Evolutionary conservation across 805 yeast species (phyloP), one percentile per base, ranked within the genome.

Genomic region (Metschnikowia picachoensis): DNA sequence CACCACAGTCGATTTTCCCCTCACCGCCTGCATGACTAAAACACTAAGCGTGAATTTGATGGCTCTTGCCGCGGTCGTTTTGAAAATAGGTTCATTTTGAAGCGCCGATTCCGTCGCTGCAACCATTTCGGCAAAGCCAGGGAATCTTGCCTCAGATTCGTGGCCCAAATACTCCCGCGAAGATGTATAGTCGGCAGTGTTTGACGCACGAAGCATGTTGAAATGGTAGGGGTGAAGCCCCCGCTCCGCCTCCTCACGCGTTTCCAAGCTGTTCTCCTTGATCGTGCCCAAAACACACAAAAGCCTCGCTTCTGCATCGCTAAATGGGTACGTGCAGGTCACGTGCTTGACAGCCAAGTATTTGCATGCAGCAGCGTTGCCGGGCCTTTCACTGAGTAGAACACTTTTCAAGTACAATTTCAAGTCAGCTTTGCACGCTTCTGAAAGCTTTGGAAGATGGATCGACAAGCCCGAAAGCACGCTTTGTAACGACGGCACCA

Each of bases 161-260:
- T 62, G 57, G 1, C 79, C 81, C 38, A 78, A 54, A 9, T 77
- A 57, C 25, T 76, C 78, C 3, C 62, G 35, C 0, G 81, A 74
- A 0, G 79, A 53, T 35, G 70, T 36, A 53, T 66, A 70, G n/a
- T 69, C 76, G 1, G 51, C 49, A 0, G 75, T 67, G 37, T 71
- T 73, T 3, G 79, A 65, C 0, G 84, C 70, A 35, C 64, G 66
- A 30, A 72, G 64, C 3, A 83, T 65, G 38, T 76, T 76, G 60
- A 82, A 86, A 88, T 91, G 85, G 61, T 85, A 79, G 0, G 97
- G 97, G 61, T 89, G 82, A 28, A 92, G 66, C 0, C 97, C 97
- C 51, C 79, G 80, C 5, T 61, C 63, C 0, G 96, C 85, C 60
- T 89, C 97, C 57, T 89, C 95, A 2, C 83, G 69, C 0, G 87